Base-by-base conservation (phyloP, 352 stramenopile species). In the Globisporangium heterothallicum region DNA sequence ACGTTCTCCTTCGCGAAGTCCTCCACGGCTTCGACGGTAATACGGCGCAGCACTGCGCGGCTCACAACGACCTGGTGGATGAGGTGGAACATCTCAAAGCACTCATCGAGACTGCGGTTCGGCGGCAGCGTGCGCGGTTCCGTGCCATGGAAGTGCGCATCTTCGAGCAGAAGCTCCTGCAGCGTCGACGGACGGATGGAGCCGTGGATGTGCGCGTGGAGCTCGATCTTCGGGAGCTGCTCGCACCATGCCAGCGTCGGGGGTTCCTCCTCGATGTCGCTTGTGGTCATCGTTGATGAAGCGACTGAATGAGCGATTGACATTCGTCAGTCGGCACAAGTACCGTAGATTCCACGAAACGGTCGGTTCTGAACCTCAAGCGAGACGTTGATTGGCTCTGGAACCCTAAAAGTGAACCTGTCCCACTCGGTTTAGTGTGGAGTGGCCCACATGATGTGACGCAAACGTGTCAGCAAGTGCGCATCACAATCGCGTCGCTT, bases 121-220 rank as follows among this genome's bases (percentile, higher is more conserved):
- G 49, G 54, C 2, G 74, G 78, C 35, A 86, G 50, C 44, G 44
- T 32, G 6, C 63, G 63, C 56, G 64, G 65, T 46, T 65, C 49
- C 30, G 57, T 51, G 27, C 63, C 53, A 7, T 56, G 63, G 5
- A 34, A 34, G 7, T 4, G 32, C 32, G 76, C 72, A 36, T 87
- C 63, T 25, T 89, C 63, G 14, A 60, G 40, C 18, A 88, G 61
- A n/a, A 95, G 26, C 32, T 92, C 59, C 38, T 74, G 49, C 55
- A 96, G 56, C 16, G 83, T 95, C 32, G 58, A 57, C 25, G 72
- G 63, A 10, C 84, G 78, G 51, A 94, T 84, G 22, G 74, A 90
- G 9, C 86, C 86, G 55, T 95, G 82, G 55, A 96, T 88, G 63
- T 96, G 84, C 32, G 86, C 84, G 55, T 96, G 86, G 25, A 96